These are phyloP conservation scores for Artemisia princeps DNA, from an alignment of 140 eudicot genomes.

Conservation along the genomic window DNA sequence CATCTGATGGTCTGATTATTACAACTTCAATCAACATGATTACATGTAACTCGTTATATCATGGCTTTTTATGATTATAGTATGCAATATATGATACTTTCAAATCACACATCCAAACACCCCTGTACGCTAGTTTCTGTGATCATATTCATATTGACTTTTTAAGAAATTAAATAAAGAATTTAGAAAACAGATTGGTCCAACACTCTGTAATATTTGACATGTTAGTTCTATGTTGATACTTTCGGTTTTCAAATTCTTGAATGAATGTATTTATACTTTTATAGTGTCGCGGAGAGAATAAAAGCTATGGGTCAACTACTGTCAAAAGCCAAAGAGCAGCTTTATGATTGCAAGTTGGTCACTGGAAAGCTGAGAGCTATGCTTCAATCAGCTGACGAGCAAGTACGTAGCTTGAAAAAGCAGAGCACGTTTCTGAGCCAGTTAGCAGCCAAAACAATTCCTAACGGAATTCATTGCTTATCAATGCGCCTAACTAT, in stretches of 20 bases:
- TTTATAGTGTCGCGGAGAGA: slow-evolving; percentile 59
- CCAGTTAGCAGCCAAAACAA: slow-evolving; percentile 86
- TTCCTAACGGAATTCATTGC: slow-evolving; percentile 90
- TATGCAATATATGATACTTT: too few relatives aligned
- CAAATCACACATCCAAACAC: too few relatives aligned
- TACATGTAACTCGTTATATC: too few relatives aligned
- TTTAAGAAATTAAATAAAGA: too few relatives aligned
- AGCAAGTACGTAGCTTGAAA: slow-evolving; percentile 81
- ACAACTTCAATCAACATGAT: too few relatives aligned
- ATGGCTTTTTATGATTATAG: too few relatives aligned
- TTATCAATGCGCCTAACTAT: slow-evolving; percentile 80
- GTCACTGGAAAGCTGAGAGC: slow-evolving; percentile 82
- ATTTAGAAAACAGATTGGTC: too few relatives aligned
- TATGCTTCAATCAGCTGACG: slow-evolving; percentile 89
- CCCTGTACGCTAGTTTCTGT: too few relatives aligned
- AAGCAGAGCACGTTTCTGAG: slow-evolving; percentile 88
- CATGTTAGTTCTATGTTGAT: too few relatives aligned
- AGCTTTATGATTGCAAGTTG: slow-evolving; percentile 71
- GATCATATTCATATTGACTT: too few relatives aligned
- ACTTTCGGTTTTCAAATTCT: not conserved
- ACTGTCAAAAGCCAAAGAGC: slow-evolving; percentile 63
- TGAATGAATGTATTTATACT: not conserved
- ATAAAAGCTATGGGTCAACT: slow-evolving; percentile 77
- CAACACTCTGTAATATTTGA: too few relatives aligned
- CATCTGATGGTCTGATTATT: too few relatives aligned